Evolutionary conservation across 2,329 filamentous ascomycete species (phyloP), one percentile per base, ranked within the genome.

Genomic region (Fusarium illudens): DNA sequence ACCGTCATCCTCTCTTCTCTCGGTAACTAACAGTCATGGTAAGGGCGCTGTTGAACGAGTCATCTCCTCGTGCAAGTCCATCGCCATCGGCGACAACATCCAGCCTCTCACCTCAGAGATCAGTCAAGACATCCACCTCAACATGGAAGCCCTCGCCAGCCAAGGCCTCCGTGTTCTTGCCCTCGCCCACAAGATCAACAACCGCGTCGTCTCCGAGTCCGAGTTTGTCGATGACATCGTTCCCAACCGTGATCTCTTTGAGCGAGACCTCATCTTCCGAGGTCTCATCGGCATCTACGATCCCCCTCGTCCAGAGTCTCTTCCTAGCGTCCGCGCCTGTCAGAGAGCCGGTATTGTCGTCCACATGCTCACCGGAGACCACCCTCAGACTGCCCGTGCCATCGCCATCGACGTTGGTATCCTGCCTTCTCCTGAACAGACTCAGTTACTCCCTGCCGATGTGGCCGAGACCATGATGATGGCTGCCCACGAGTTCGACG

Each of bases 221-320:
- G 78, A 84, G 13, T 74, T 69, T 33, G 63, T 37, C 8, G 52
- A 60, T 30, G 70, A 64, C 11, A 27, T 51, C 7, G 25, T 60
- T 77, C 51, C 65, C 0, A 61, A 66, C 27, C 71, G 75, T 3
- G 58, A 71, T 1, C 44, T 58, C 1, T 72, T 74, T 27, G 89
- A 91, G 72, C 80, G 80, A n/a, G 80, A 86, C 34, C 82, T 92
- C 34, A 80, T 82, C 46, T 90, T 91, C 77, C 83, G 86, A 39
- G 90, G 90, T 25, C 81, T 92, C 11, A 84, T 90, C 62, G 89
- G 88, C 51, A 84, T 92, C 25, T 90, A 90, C 70, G 89, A 91
- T 66, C 89, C 89, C 10, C 89, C 89, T 63, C 88, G 89, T 0
- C 82, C 84, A 0, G 89, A 91, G 73, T 88, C 89, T 3, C 65